Base-by-base conservation (phyloP, 768 basidiomycete species). In the Postia placenta region DNA sequence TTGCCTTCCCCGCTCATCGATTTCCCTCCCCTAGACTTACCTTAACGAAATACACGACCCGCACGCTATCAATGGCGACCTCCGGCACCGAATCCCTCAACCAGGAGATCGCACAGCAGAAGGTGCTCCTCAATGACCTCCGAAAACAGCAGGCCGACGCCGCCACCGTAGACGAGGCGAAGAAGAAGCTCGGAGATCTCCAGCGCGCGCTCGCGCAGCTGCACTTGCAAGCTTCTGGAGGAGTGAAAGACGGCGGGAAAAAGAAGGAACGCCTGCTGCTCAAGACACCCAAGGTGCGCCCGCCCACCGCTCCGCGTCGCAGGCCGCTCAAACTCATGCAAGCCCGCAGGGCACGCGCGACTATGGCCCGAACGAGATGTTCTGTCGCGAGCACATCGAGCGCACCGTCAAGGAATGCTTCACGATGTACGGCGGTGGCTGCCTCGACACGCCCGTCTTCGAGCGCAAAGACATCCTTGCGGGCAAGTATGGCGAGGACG, bases 381-480 rank as follows among this genome's bases (percentile, higher is more conserved):
- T 87, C 66, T 85, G 95, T 56, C 85, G 95, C 41, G 85, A 88
- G 55, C 82, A 87, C 69, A 85, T 98, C 60, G 94, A 97, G 63
- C 76, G 78, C 37, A 88, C 83, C 47, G 85, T 99, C 60, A 88
- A 89, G 63, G 82, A 86, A 2, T 81, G 83, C 49, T 99, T 98
- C 68, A 81, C 89, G 40, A 78, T 82, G 5, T 95, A 86, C 61
- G 96, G 96, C 11, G 96, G 85, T 5, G 77, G 81, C 46, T 92
- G 89, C 53, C 89, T 99, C 47, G 96, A 99, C 67, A 99, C 96
- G 2, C 96, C 96, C 46, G 94, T 98, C 5, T 98, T 99, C 59
- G 96, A 98, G 69, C 83, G 95, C 52, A 94, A 94, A 66, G 96
- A 99, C 63, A 84, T 99, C 49, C 70, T 98, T 37, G 81, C 93